Base-by-base conservation (phyloP, 2,329 filamentous ascomycete species). In the Pseudocercospora crystallina region DNA sequence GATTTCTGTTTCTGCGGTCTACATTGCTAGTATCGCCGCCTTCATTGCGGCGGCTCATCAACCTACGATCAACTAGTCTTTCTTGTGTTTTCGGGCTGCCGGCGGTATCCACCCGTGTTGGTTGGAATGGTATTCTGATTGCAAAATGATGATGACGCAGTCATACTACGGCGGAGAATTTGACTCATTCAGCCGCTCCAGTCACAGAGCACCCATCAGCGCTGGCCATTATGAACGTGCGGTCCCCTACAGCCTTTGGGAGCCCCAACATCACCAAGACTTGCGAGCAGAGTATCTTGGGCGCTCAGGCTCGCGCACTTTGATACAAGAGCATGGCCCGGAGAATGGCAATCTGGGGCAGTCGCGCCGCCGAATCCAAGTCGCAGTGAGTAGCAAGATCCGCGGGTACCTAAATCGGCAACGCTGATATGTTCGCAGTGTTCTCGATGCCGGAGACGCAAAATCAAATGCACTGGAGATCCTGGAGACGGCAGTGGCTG, bases 381-480 rank as follows among this genome's bases (percentile, higher is more conserved):
- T 80, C 39, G 78, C 78, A 15, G 78, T 80, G 70, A 57, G 63
- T 60, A 8, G 13, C n/a, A 26, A 26, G 20, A 26, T 26, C 3
- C 20, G 20, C 20, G 3, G 20, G 20, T 26, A 26, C 7, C 20
- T 26, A 26, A 26, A 26, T 26, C 20, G 20, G 7, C 20, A 26
- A 26, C 20, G 20, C 20, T 26, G 20, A 26, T 26, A 26, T 26
- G 3, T 26, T 40, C 10, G 5, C 58, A 96, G 92, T 97, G 92
- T 69, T 83, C 84, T 32, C 84, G 92, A 60, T 97, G 92, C 71
- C 84, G 92, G 54, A 91, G 92, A 73, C 83, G 92, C 52, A 97
- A 97, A 77, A 97, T 97, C 63, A 86, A 89, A 61, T 97, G 92
- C 74, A 95, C 88, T 64, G 92, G 92, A 37, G 90, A 96, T 66